Evolutionary conservation across 352 stramenopile genomes (phyloP).

Genomic region (Phytophthora cactorum): DNA sequence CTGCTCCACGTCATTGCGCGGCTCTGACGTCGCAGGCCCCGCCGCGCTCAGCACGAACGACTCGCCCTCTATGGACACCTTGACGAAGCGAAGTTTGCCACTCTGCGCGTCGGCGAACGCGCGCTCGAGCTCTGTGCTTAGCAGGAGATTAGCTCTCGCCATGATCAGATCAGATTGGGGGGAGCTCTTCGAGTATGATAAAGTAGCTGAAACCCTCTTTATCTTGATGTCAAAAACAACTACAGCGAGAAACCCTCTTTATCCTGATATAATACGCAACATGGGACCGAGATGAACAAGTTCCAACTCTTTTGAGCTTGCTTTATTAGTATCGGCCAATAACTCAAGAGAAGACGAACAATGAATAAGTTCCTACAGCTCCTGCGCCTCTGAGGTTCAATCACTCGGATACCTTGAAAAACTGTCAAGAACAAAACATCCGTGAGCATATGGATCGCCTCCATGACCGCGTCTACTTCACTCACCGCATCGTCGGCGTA

Average conservation of each 20-base stretch:
- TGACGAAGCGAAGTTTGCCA: constrained; percentile 75
- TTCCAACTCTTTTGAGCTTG: constrained; percentile 11
- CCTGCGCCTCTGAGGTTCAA: constrained; percentile 7
- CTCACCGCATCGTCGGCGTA: constrained; percentile 76
- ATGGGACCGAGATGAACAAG: constrained; percentile 9
- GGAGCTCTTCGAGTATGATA: constrained; percentile 14
- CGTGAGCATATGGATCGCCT: background rate
- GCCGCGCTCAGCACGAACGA: constrained; percentile 61
- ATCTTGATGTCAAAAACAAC: background rate
- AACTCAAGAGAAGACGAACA: constrained; percentile 26
- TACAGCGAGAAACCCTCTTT: background rate
- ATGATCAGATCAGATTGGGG: constrained; percentile 37
- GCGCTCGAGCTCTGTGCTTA: constrained; percentile 68
- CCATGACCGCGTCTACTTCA: constrained; percentile 1
- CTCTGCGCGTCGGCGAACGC: constrained; percentile 78
- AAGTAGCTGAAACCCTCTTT: constrained; percentile 1
- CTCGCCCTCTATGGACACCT: constrained; percentile 65
- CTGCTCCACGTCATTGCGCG: constrained; percentile 48
- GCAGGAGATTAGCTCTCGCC: constrained; percentile 66
- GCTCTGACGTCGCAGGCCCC: constrained; percentile 47
- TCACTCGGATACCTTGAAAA: constrained; percentile 50
- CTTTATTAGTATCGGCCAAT: constrained; percentile 10
- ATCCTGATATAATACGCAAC: background rate
- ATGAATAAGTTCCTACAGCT: constrained; percentile 29
- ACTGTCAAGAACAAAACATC: constrained; percentile 32